Evolutionary conservation across 2,329 filamentous ascomycete genomes (phyloP).

Genomic region (Ceratocystis papillata): DNA sequence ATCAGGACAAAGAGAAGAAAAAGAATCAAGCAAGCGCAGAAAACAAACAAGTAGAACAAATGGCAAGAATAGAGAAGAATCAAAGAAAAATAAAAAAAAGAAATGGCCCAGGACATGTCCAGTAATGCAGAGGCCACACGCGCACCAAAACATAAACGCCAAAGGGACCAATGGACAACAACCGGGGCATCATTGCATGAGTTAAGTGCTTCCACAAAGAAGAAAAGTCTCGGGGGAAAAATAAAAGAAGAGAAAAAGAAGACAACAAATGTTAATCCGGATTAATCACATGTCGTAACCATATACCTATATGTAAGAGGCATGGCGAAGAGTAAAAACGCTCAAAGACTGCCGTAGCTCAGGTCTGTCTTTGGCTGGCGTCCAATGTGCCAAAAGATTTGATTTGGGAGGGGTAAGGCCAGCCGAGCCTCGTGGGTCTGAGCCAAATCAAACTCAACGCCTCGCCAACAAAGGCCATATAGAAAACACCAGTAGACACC

Average conservation of each 20-base stretch:
- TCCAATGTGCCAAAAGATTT: background rate
- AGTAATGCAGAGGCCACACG: slow-evolving; percentile 7
- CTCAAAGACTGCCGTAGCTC: slow-evolving; percentile 9
- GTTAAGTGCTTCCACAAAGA: background rate
- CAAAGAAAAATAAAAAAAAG: slow-evolving; percentile 11
- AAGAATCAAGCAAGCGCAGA: background rate
- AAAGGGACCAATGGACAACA: slow-evolving; percentile 12
- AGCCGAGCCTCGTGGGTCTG: too few relatives aligned
- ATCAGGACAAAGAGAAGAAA: slow-evolving; percentile 11
- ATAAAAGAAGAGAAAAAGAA: background rate
- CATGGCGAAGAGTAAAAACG: background rate
- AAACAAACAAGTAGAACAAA: slow-evolving; percentile 14
- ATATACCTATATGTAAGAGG: background rate
- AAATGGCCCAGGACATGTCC: slow-evolving; percentile 9
- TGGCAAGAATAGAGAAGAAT: slow-evolving; percentile 15
- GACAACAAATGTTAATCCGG: background rate
- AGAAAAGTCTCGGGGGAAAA: background rate
- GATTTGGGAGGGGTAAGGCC: background rate
- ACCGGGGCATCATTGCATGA: background rate
- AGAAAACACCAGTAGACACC: slow-evolving; percentile 1
- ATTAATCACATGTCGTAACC: background rate
- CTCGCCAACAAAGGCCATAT: too few relatives aligned
- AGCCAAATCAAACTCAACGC: too few relatives aligned
- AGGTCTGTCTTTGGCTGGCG: slow-evolving; percentile 14
- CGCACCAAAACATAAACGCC: slow-evolving; percentile 9